Evolutionary conservation across 2,329 filamentous ascomycete species (phyloP), one percentile per base, ranked within the genome.

Genomic region (Penicillium sp.): DNA sequence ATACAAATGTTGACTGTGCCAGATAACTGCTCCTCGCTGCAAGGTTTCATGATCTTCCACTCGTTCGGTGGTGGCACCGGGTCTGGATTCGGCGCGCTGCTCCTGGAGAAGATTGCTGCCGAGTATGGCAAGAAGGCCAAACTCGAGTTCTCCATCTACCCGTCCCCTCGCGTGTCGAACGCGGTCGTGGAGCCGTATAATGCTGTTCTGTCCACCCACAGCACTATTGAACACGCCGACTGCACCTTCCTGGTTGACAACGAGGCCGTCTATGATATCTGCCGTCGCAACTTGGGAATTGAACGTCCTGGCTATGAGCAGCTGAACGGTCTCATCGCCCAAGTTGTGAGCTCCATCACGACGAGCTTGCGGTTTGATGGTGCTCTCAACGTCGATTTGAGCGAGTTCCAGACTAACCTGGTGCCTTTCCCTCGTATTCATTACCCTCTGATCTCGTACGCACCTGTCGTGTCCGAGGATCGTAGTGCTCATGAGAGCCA

Each of bases 401-500:
- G 78, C 56, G 79, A 82, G 59, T 82, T 82, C 69, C 79, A 82
- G 65, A 82, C 79, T 51, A 82, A 82, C 61, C 62, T 82, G 62
- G 79, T 82, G 35, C 79, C 79, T 5, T 82, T 79, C 61, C 79
- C 79, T 15, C 73, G 79, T 58, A 81, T 82, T 50, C 79, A 82
- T 60, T 82, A 80, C 59, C 78, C 79, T 28, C 63, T 82, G 48
- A 79, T 82, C 63, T 75, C 72, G 51, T 82, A 80, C 52, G 76
- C 78, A 1, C 79, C 79, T 2, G 77, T 82, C 37, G 71, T 81
- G 42, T 77, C 74, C 18, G 78, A 79, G 42, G 73, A 76, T 71
- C 85, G 85, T 76, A 86, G 83, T 66, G 77, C 80, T 32, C 85
- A 92, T 61, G 85, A 92, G 73, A 86, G 83, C 72, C 89, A 89